Conservation (phyloP, 352 stramenopile genomes). For the Thalassiosira sp. region DNA sequence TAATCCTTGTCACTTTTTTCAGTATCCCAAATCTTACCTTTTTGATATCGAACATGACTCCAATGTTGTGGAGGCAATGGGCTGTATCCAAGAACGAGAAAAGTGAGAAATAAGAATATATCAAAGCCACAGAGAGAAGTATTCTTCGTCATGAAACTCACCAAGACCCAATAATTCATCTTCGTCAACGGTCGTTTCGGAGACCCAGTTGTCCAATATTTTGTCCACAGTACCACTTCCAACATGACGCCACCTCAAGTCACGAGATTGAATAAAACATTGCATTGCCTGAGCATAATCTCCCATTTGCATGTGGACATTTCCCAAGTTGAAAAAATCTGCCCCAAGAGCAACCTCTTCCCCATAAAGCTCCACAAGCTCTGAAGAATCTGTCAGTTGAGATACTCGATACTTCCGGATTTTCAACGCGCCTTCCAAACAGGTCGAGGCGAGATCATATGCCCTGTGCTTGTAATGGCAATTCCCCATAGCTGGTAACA, state of each 20-base stretch:
- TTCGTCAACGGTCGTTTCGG: conserved; percentile 46
- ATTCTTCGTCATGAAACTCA: no score
- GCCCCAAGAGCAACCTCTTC: conserved; percentile 51
- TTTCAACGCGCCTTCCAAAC: conserved; percentile 52
- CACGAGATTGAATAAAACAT: conserved; percentile 58
- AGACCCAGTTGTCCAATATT: conserved; percentile 54
- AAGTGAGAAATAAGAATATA: neutral
- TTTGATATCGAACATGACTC: conserved; percentile 59
- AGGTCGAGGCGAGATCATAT: conserved; percentile 44
- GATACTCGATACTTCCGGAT: conserved; percentile 52
- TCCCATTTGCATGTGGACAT: conserved; percentile 49
- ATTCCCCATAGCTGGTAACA: conserved; percentile 48
- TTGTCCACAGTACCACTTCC: conserved; percentile 47
- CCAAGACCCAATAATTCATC: conserved; percentile 58
- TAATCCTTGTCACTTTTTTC: no score
- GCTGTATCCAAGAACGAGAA: conserved; percentile 18
- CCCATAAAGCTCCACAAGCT: conserved; percentile 39
- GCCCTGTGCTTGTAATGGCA: conserved; percentile 49
- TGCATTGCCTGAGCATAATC: conserved; percentile 55
- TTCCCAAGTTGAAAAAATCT: conserved; percentile 54
- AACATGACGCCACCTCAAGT: conserved; percentile 54
- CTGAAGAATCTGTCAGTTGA: conserved; percentile 20
- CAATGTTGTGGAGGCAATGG: conserved; percentile 62
- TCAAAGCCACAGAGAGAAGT: no score
- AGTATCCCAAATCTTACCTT: neutral